A percentile compares a stretch with the other conserved stretches of the same genome.
phyloP scores from a whole-genome alignment of 2,329 filamentous ascomycete species.

The Ascochyta viciae-villosae region DNA sequence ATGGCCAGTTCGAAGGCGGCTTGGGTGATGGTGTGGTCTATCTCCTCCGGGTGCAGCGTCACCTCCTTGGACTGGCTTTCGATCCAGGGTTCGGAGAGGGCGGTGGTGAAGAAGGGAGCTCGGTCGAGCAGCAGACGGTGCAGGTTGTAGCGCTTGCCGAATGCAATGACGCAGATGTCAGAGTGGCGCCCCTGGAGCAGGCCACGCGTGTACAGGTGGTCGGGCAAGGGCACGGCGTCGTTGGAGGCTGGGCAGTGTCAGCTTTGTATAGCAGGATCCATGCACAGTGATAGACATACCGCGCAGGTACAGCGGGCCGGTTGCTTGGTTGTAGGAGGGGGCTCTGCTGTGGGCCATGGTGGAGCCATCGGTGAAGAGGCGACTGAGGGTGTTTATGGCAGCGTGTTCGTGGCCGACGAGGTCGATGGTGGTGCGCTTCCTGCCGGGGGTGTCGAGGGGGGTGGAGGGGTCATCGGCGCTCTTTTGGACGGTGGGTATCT shows the following conservation, averaged over 20 bases:
- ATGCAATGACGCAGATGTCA: constrained; percentile 62
- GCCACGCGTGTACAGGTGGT: constrained; percentile 61
- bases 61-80: constrained; percentile 62
- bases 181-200: constrained; percentile 61
- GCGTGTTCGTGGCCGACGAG: constrained; percentile 46
- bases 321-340: constrained; percentile 51
- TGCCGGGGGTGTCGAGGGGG: constrained; percentile 42
- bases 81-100: constrained; percentile 63
- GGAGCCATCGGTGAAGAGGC: constrained; percentile 53
- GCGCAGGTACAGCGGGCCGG: constrained; percentile 44
- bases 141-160: constrained; percentile 59
- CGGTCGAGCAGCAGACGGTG: constrained; percentile 63
- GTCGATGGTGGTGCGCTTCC: constrained; percentile 35
- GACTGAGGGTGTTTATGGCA: constrained; percentile 53
- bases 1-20: constrained; percentile 62
- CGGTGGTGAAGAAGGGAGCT: constrained; percentile 63
- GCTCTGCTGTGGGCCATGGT: constrained; percentile 49
- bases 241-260: constrained; percentile 37
- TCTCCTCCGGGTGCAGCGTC: constrained; percentile 60
- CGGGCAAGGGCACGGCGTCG: constrained; percentile 54
- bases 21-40: constrained; percentile 62
- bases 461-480: constrained; percentile 57
- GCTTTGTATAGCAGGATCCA: background rate
- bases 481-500: constrained; percentile 55
- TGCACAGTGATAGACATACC: constrained; percentile 25